phyloP scores from a whole-genome alignment of 106 monocot species.

The Ottelia alismoides region DNA sequence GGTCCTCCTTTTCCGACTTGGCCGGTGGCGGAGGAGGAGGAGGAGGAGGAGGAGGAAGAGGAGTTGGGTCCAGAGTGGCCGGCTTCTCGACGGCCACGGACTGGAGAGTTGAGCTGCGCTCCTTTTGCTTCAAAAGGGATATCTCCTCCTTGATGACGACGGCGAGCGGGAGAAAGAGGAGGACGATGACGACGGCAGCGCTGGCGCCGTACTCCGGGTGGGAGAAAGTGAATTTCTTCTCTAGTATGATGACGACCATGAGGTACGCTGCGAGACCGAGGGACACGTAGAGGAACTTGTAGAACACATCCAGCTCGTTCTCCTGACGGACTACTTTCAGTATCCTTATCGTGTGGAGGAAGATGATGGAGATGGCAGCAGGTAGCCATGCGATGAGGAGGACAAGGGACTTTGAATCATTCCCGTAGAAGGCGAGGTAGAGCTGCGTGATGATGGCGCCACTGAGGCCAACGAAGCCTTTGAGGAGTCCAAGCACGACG shows the following conservation, averaged over 20 bases:
- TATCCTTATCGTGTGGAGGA: constrained; percentile 13
- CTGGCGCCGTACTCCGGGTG: constrained; percentile 13
- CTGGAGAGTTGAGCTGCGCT: background rate
- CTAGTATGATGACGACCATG: constrained; percentile 32
- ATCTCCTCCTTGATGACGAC: constrained; percentile 33
- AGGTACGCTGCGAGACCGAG: constrained; percentile 35
- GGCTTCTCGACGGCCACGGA: constrained; percentile 2
- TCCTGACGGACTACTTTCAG: constrained; percentile 1
- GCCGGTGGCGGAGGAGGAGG: background rate
- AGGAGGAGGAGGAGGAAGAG: background rate
- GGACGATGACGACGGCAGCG: constrained; percentile 27
- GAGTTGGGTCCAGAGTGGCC: background rate
- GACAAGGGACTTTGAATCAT: constrained; percentile 12
- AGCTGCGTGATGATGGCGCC: constrained; percentile 21
- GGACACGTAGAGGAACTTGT: constrained; percentile 32
- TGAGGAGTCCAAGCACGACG: constrained; percentile 6
- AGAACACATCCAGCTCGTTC: constrained; percentile 28
- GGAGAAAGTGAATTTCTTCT: constrained; percentile 28
- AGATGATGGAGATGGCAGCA: constrained; percentile 8
- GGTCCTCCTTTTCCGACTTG: background rate
- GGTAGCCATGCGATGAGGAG: constrained; percentile 17
- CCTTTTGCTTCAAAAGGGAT: constrained; percentile 1
- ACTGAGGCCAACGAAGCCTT: constrained; percentile 21
- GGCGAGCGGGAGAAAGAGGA: constrained; percentile 31
- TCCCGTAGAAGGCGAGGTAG: constrained; percentile 12